These are phyloP conservation scores for Apostasia ramifera DNA, from an alignment of 106 monocot genomes.

Conservation along the genomic window DNA sequence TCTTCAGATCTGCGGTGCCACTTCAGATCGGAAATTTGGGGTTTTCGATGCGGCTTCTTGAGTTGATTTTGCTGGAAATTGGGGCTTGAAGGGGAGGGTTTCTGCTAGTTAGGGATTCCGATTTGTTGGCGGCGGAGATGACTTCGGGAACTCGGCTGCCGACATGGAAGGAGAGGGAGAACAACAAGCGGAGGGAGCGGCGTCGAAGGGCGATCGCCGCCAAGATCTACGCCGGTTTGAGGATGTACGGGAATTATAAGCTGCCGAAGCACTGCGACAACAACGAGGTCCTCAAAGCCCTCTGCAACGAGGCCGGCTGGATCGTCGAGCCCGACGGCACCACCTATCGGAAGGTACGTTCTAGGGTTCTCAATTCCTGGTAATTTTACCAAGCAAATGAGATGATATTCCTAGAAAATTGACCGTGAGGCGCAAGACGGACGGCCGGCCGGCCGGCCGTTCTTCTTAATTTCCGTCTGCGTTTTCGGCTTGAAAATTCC, in stretches of 20 bases:
- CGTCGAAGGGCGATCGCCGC: conserved; percentile 17
- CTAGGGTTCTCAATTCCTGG: neutral
- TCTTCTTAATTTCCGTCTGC: too few relatives aligned
- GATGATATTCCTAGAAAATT: too few relatives aligned
- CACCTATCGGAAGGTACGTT: conserved; percentile 16
- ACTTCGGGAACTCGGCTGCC: conserved; percentile 9
- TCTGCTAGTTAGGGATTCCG: neutral
- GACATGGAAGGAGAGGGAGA: conserved; percentile 22
- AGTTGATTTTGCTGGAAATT: neutral
- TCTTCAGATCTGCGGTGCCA: neutral
- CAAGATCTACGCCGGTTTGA: conserved; percentile 15
- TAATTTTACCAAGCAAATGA: too few relatives aligned
- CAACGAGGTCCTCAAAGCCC: conserved; percentile 26
- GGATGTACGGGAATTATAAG: conserved; percentile 16
- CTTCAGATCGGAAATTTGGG: neutral
- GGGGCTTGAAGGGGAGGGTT: neutral
- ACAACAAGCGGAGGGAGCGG: conserved; percentile 19
- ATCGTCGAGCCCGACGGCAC: conserved; percentile 18
- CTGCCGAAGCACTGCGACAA: conserved; percentile 24
- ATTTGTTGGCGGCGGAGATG: neutral
- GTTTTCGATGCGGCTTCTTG: neutral
- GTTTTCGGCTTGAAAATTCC: too few relatives aligned
- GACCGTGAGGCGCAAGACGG: too few relatives aligned
- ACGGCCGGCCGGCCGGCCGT: too few relatives aligned
- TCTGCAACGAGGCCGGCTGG: conserved; percentile 22